Evolutionary conservation across 495 filamentous ascomycete genomes (phyloP), one percentile per base, ranked within the genome.

Genomic region (Penicillium steckii): DNA sequence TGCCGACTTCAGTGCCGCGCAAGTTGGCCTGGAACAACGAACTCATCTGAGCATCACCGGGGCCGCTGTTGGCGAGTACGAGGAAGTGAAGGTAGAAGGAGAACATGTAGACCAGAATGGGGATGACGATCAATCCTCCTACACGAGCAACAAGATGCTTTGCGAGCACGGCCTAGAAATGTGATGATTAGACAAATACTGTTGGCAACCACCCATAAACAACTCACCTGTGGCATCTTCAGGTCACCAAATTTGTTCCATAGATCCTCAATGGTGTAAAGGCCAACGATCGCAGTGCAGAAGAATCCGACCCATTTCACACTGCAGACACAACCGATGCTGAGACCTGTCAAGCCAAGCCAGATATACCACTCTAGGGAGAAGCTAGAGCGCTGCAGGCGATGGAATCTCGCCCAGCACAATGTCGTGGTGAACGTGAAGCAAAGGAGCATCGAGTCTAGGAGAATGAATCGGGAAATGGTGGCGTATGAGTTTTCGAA

Each of bases 401-500:
- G 80, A 71, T 98, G 94, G 71, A 97, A 98, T 62, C 87, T 90
- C 52, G 94, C 85, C 90, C 93, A 98, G 78, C 92, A 96, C 56
- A 98, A 80, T 32, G 92, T 88, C 13, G 94, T 97, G 1, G 91
- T 94, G 59, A 97, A 94, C 18, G 94, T 98, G 70, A 97, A 97
- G 74, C 91, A 97, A 17, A 98, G 81, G 15, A 98, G 80, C 94
- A 98, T 98, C 2, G 94, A 97, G 64, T 98, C 94, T 43, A 98
- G 80, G 18, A 98, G 84, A 60, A 98, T 97, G 66, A 98, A 98
- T 57, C 94, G 81, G 71, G 91, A 96, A 70, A 98, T 98, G 7
- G 94, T 97, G 46, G 94, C 94, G 71, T 98, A 98, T 27, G 92
- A 97, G 70, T 97, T 98, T 63, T 98, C 94, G 74, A 89, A 97